Conservation (phyloP, 305 asterid genomes). For the Fraxinus latifolia region DNA sequence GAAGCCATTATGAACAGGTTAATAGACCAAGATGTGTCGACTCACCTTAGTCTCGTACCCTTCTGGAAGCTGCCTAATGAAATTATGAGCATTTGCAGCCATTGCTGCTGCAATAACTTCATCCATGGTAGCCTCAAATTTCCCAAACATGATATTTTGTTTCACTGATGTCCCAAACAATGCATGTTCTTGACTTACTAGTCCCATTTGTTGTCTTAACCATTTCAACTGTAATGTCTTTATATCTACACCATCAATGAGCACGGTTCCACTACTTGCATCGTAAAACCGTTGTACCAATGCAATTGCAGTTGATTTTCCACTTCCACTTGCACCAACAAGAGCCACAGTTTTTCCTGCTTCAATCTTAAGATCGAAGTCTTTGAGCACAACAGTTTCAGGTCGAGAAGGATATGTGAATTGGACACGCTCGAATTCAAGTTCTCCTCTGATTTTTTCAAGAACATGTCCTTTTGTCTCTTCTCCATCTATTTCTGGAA, state of each 20-base stretch:
- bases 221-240: constrained; percentile 60
- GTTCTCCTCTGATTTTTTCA: constrained; percentile 48
- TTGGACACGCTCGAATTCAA: constrained; percentile 55
- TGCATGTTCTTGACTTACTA: constrained; percentile 88
- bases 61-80: constrained; percentile 65
- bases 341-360: constrained; percentile 80
- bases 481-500: constrained; percentile 63
- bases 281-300: constrained; percentile 74
- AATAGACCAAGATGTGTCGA: not conserved
- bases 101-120: constrained; percentile 72
- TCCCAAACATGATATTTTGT: constrained; percentile 76
- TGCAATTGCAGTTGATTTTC: constrained; percentile 77
- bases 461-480: constrained; percentile 41
- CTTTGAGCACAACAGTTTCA: constrained; percentile 49
- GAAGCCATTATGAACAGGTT: not conserved
- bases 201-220: constrained; percentile 75
- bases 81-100: constrained; percentile 84
- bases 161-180: constrained; percentile 69
- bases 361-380: constrained; percentile 59
- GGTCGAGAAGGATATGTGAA: constrained; percentile 73
- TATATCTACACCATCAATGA: constrained; percentile 65
- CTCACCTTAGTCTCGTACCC: constrained; percentile 84
- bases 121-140: constrained; percentile 66
- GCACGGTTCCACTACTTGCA: constrained; percentile 44
- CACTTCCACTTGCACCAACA: constrained; percentile 89